Evolutionary conservation across 768 basidiomycete species (phyloP), one percentile per base, ranked within the genome.

Genomic region (Tylopilus intermedius): DNA sequence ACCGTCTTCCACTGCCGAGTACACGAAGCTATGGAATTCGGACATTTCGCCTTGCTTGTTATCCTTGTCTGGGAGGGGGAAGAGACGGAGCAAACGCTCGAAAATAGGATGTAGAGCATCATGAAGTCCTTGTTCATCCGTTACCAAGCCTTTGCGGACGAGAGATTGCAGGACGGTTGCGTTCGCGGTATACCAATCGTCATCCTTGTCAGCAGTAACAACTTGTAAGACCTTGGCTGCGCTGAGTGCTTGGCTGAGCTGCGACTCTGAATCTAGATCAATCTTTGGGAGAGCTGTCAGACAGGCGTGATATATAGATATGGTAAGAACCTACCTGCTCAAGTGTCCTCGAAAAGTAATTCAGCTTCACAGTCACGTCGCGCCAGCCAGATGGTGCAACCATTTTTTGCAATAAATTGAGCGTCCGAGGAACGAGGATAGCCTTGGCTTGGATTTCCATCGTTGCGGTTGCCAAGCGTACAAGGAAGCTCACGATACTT

Each of bases 401-500:
- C 63, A 99, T 86, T 57, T 80, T 75, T 60, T 88, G 84, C 47
- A 99, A 75, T 26, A 89, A 68, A 0, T 74, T 65, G 30, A 90
- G 71, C 2, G 85, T 83, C 52, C 84, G 79, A 22, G 85, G 82
- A 40, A 86, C 71, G 14, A 88, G 73, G 14, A 72, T 68, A 22
- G 55, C 58, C 45, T 67, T 71, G 26, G 70, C 67, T 7, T 73
- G 70, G 7, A 76, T 68, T n/a, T 76, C 76, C 50, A 82, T 76
- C 1, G 78, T 71, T 29, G 81, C 79, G 15, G 90, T 90, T 8
- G 90, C 84, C 43, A 98, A 77, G 44, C 95, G 86, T n/a, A 99
- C 84, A 32, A 99, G 79, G 70, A 94, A 96, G 73, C 92, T 94
- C 58, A 97, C 88, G 72, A 96, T 89, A 54, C 86, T 86, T 70